Conservation (phyloP, 306 rosid genomes). For the Acacia acuminata region DNA sequence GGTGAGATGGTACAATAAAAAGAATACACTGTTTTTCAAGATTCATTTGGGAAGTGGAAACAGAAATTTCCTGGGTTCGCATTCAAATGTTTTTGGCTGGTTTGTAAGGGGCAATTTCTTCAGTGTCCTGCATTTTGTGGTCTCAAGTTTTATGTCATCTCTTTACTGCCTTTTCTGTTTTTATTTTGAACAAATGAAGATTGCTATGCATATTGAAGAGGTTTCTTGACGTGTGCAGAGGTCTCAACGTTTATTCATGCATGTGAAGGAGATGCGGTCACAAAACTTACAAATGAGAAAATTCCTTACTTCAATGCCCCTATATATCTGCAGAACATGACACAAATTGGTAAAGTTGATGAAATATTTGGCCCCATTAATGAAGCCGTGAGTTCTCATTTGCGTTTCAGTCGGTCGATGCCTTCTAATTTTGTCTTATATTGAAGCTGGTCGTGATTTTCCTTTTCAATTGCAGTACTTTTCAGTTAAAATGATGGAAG, state of each 20-base stretch:
- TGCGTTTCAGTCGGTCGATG: neutral
- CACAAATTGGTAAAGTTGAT: slow-evolving; percentile 98
- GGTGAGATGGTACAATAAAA: neutral
- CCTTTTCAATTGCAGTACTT: slow-evolving; percentile 56
- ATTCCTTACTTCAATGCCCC: slow-evolving; percentile 92
- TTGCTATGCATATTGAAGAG: neutral
- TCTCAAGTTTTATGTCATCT: neutral
- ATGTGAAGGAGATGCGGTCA: slow-evolving; percentile 95
- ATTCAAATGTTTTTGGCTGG: neutral
- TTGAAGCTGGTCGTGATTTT: slow-evolving; percentile 15
- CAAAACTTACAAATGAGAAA: slow-evolving; percentile 83
- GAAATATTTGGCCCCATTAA: slow-evolving; percentile 84
- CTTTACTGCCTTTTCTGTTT: neutral
- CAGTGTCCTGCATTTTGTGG: neutral
- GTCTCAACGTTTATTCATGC: slow-evolving; percentile 83
- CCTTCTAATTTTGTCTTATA: neutral
- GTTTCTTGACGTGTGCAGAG: slow-evolving; percentile 50
- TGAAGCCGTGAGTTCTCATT: slow-evolving; percentile 49
- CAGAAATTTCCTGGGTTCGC: neutral
- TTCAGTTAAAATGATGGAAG: slow-evolving; percentile 90
- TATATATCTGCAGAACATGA: slow-evolving; percentile 88
- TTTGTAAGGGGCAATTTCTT: neutral
- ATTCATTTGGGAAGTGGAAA: neutral
- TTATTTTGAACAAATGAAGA: neutral
- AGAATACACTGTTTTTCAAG: neutral